These are phyloP conservation scores for Suhomyces wounanorum DNA, from an alignment of 1,139 yeast species.

Conservation along the genomic window DNA sequence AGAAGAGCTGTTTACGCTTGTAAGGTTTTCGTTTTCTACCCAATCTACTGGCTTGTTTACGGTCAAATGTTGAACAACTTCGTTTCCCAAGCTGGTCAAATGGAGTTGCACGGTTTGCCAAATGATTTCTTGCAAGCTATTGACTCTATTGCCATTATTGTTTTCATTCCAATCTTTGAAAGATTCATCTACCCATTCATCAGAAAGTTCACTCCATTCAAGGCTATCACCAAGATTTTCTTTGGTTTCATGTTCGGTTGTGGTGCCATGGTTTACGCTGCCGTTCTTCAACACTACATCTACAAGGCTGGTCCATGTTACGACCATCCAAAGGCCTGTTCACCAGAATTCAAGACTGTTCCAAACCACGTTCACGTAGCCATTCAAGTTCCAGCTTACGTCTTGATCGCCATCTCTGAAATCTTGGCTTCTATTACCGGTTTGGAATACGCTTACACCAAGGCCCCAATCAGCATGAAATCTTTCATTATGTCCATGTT, in stretches of 20 bases:
- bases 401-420: slow-evolving; percentile 62
- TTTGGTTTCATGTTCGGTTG: slow-evolving; percentile 76
- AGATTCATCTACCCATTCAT: slow-evolving; percentile 55
- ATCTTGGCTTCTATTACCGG: slow-evolving; percentile 69
- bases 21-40: slow-evolving; percentile 62
- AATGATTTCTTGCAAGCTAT: slow-evolving; percentile 67
- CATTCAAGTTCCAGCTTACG: slow-evolving; percentile 63
- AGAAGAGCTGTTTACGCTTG: slow-evolving; percentile 59
- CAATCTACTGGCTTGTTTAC: slow-evolving; percentile 67
- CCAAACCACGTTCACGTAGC: slow-evolving; percentile 63
- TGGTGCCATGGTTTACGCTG: slow-evolving; percentile 75
- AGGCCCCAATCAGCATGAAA: slow-evolving; percentile 67
- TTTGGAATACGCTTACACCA: slow-evolving; percentile 68
- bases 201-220: slow-evolving; percentile 57
- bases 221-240: slow-evolving; percentile 71
- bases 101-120: slow-evolving; percentile 65
- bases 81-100: slow-evolving; percentile 63
- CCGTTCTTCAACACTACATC: slow-evolving; percentile 73
- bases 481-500: slow-evolving; percentile 66
- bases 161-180: slow-evolving; percentile 64
- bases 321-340: slow-evolving; percentile 50
- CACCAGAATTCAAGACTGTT: slow-evolving; percentile 27
- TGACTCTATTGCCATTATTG: slow-evolving; percentile 60
- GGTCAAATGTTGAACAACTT: slow-evolving; percentile 69
- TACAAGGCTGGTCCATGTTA: slow-evolving; percentile 80